phyloP scores from a whole-genome alignment of 2,329 filamentous ascomycete species.

The Trichoderma citrinoviride region DNA sequence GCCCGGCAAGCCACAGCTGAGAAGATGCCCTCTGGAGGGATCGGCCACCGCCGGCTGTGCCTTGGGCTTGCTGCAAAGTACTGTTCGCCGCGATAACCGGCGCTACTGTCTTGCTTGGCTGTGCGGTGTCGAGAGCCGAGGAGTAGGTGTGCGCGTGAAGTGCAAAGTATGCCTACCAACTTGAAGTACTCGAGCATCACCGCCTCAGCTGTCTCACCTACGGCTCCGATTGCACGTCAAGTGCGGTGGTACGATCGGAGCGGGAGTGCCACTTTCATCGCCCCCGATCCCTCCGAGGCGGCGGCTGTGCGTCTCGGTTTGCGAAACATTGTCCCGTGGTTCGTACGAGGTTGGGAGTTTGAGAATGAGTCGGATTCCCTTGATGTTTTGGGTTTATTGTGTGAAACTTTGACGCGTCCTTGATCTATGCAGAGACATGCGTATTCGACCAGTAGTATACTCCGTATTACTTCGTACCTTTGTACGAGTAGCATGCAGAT shows the following conservation, averaged over 20 bases:
- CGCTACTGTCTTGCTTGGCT: background rate
- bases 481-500: too few species aligned
- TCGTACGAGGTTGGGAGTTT: too few species aligned
- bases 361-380: background rate
- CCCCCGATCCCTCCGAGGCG: background rate
- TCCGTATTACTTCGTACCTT: too few species aligned
- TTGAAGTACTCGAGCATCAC: too few species aligned
- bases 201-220: background rate
- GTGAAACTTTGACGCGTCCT: background rate
- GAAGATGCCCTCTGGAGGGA: background rate
- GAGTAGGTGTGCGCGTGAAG: background rate
- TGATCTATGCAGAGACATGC: background rate
- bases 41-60: background rate
- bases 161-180: background rate
- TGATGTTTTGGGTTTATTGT: background rate
- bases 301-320: background rate
- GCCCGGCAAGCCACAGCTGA: constrained; percentile 14
- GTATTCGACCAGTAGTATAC: background rate
- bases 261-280: background rate
- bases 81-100: background rate
- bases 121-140: background rate
- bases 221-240: background rate
- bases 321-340: background rate
- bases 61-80: background rate
- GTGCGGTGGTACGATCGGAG: background rate